phyloP scores from a whole-genome alignment of 306 rosid genomes.

The Prinsepia uniflora region DNA sequence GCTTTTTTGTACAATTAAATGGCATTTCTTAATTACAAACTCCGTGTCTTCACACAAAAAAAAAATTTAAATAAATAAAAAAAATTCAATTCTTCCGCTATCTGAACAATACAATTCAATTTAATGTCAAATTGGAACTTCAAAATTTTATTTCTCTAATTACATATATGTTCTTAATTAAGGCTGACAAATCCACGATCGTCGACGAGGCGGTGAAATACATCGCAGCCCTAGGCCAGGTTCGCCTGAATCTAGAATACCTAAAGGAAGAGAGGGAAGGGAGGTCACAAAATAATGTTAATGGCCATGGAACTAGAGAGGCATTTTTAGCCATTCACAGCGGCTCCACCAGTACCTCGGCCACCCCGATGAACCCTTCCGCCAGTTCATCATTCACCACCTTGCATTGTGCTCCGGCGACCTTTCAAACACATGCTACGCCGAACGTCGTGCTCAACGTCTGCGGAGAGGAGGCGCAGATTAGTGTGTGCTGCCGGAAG shows the following conservation, averaged over 20 bases:
- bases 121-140: background rate
- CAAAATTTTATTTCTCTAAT: background rate
- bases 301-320: conserved; percentile 26
- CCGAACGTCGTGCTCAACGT: conserved; percentile 48
- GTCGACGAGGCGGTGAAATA: conserved; percentile 67
- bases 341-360: conserved; percentile 23
- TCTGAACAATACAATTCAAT: background rate
- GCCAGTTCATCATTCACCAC: conserved; percentile 5
- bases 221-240: conserved; percentile 39
- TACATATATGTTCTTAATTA: background rate
- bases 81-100: background rate
- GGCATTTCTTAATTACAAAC: background rate
- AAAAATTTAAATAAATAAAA: too few species aligned
- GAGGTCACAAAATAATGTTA: too few species aligned
- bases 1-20: conserved; percentile 4
- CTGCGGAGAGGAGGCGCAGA: conserved; percentile 64
- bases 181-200: conserved; percentile 67
- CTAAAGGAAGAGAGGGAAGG: conserved; percentile 39
- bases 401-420: background rate
- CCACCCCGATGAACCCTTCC: background rate
- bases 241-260: conserved; percentile 42
- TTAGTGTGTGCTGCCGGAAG: conserved; percentile 41
- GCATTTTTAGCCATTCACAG: conserved; percentile 35
- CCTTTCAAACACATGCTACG: conserved; percentile 51
- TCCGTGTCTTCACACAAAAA: background rate